Percentiles rank a stretch among this genome's conserved stretches.
Evolutionary conservation across 768 basidiomycete species (phyloP).

Genomic region (Psilocybe azurescens): DNA sequence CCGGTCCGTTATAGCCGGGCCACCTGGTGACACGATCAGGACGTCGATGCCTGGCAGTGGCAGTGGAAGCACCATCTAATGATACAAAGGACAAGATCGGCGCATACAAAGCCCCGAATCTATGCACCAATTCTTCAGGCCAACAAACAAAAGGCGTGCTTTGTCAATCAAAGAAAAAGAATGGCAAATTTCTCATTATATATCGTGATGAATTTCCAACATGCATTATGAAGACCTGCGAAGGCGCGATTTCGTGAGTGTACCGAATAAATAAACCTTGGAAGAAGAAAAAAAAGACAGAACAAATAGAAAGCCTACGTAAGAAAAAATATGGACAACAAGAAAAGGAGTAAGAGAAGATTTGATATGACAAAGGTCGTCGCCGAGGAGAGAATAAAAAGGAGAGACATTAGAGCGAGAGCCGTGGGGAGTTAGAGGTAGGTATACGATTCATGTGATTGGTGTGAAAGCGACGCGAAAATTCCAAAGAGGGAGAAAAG

Average conservation of each 20-base stretch:
- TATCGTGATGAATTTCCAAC: constrained; percentile 22
- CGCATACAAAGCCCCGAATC: no score
- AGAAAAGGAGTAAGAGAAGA: constrained; percentile 2
- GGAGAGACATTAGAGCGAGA: constrained; percentile 19
- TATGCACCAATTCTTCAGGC: no score
- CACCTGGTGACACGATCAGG: no score
- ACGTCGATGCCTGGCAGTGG: no score
- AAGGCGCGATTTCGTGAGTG: constrained; percentile 24
- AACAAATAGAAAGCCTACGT: constrained; percentile 16
- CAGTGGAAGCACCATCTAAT: no score
- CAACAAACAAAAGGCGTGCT: no score
- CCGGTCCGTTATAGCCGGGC: neutral
- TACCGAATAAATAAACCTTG: constrained; percentile 34
- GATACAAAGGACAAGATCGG: no score
- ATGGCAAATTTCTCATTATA: constrained; percentile 16
- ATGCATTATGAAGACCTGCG: constrained; percentile 25
- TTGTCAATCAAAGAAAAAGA: neutral
- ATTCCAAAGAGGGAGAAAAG: neutral
- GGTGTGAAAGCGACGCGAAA: neutral
- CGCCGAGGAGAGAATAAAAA: constrained; percentile 14
- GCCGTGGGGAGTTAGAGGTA: neutral
- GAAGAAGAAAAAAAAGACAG: constrained; percentile 10
- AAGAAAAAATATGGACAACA: constrained; percentile 16
- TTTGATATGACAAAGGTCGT: constrained; percentile 11
- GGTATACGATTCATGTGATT: constrained; percentile 3